These are phyloP conservation scores for Peniophora sp. DNA, from an alignment of 1,284 basidiomycete genomes.

Conservation along the genomic window DNA sequence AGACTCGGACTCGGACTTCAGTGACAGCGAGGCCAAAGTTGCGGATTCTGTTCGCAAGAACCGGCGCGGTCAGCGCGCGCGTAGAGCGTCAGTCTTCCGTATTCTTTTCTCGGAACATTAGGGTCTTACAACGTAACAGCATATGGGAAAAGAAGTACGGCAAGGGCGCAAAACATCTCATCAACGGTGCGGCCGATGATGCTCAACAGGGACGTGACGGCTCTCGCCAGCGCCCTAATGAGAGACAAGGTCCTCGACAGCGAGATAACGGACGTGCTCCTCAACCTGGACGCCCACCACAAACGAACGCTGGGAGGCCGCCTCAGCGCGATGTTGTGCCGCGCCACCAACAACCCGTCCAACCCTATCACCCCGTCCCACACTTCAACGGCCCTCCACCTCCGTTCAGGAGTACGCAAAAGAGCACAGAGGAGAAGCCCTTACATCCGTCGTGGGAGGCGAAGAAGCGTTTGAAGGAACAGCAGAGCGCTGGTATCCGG, in stretches of 20 bases:
- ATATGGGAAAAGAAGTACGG: conserved; percentile 99
- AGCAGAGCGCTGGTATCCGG: conserved; percentile 43
- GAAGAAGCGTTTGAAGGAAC: conserved; percentile 72
- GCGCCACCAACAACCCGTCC: no score
- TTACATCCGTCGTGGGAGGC: conserved; percentile 94
- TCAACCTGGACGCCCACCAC: no score
- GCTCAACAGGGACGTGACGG: conserved; percentile 10
- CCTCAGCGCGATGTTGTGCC: no score
- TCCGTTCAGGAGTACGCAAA: no score
- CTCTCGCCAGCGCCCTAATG: conserved; percentile 11
- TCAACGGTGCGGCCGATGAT: conserved; percentile 34
- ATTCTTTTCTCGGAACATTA: background rate
- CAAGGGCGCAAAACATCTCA: conserved; percentile 84
- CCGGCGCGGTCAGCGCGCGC: conserved; percentile 83
- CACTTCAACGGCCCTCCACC: no score
- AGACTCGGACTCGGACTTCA: conserved; percentile 73
- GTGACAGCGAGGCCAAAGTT: conserved; percentile 56
- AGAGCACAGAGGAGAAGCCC: conserved; percentile 16
- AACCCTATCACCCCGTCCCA: no score
- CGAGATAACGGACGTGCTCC: background rate
- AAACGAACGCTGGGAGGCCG: no score
- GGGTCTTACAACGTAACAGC: conserved; percentile 30
- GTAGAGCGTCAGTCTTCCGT: conserved; percentile 70
- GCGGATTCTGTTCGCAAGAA: conserved; percentile 64
- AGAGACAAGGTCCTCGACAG: conserved; percentile 2